Conservation (phyloP, 2,329 filamentous ascomycete genomes). For the Diaporthe sp. region DNA sequence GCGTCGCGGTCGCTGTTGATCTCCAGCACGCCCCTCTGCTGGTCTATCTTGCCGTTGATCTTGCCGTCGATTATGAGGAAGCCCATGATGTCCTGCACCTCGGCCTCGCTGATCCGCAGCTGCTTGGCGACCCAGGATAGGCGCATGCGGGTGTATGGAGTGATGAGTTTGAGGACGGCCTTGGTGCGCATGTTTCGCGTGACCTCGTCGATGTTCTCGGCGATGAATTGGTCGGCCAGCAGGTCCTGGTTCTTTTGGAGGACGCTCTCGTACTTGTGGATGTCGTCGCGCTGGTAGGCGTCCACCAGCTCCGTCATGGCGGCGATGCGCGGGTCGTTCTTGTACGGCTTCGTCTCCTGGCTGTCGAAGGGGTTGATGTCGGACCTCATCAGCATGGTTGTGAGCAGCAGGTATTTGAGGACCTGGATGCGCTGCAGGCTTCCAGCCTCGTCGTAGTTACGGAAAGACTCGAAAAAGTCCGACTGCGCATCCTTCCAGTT, state of each 20-base stretch:
- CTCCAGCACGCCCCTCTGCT: constrained; percentile 86
- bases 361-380: constrained; percentile 99
- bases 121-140: constrained; percentile 89
- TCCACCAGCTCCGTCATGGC: constrained; percentile 98
- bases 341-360: constrained; percentile 98
- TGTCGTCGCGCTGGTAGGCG: constrained; percentile 95
- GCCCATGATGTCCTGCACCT: constrained; percentile 96
- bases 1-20: constrained; percentile 82
- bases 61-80: constrained; percentile 94
- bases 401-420: constrained; percentile 94
- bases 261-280: constrained; percentile 90
- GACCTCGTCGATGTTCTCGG: constrained; percentile 98
- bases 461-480: constrained; percentile 99
- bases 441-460: constrained; percentile 98
- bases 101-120: constrained; percentile 85
- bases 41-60: constrained; percentile 89
- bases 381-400: constrained; percentile 98
- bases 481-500: constrained; percentile 98
- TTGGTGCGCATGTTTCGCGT: constrained; percentile 98
- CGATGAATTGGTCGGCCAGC: constrained; percentile 93
- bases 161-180: constrained; percentile 91
- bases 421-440: constrained; percentile 97
- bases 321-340: constrained; percentile 92
- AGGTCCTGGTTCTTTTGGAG: constrained; percentile 91
- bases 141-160: constrained; percentile 94